Percentiles rank a stretch among this genome's conserved stretches.
Evolutionary conservation across 176 grass and related monocot genomes (phyloP).

Genomic region (Triticum urartu): DNA sequence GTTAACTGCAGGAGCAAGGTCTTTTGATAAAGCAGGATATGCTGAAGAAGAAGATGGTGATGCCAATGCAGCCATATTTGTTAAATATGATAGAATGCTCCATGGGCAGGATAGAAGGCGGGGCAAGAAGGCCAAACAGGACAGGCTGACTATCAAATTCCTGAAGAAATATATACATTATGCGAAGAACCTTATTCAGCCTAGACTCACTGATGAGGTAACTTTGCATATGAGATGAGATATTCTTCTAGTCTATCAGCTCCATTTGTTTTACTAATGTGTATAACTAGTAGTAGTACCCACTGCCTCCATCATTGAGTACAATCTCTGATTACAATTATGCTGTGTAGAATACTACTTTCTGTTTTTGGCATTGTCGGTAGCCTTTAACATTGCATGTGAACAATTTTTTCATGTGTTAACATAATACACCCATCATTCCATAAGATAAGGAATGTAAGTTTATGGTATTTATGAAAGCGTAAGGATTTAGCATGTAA

Average conservation of each 20-base stretch:
- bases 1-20: slow-evolving; percentile 49
- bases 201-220: slow-evolving; percentile 95
- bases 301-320: not conserved
- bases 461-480: not conserved
- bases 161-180: slow-evolving; percentile 99
- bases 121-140: slow-evolving; percentile 81
- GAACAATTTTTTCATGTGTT: not conserved
- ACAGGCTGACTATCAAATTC: slow-evolving; percentile 85
- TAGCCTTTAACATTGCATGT: not conserved
- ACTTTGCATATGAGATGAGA: not conserved
- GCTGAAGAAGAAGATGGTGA: slow-evolving; percentile 88
- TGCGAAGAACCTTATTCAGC: slow-evolving; percentile 93
- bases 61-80: slow-evolving; percentile 75
- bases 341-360: not conserved
- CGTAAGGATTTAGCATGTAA: not conserved
- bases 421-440: not conserved
- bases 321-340: not conserved
- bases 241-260: not conserved
- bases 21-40: slow-evolving; percentile 62
- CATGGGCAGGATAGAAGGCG: slow-evolving; percentile 94
- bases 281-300: not conserved
- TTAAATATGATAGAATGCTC: slow-evolving; percentile 92
- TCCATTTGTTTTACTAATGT: not conserved
- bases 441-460: not conserved
- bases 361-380: not conserved